Percentiles rank a stretch among this genome's conserved stretches.
phyloP scores from a whole-genome alignment of 139 green algal genomes.

The Chlorella sp. region DNA sequence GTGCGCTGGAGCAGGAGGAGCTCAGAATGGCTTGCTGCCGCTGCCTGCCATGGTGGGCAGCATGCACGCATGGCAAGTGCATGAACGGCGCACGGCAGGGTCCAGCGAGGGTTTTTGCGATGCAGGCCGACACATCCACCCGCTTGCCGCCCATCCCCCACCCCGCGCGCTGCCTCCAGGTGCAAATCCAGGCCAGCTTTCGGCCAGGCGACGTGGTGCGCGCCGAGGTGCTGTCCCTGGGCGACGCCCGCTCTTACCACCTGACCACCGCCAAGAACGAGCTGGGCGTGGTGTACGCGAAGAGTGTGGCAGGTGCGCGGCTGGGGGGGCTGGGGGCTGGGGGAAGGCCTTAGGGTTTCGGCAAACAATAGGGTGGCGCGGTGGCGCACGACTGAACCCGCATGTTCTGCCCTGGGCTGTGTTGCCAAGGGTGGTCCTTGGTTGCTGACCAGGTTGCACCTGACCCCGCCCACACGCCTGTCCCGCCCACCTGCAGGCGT shows the following conservation, averaged over 20 bases:
- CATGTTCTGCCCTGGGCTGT: no score
- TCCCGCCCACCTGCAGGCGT: constrained; percentile 45
- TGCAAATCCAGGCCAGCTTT: constrained; percentile 88
- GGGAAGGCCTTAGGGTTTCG: no score
- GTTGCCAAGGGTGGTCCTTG: no score
- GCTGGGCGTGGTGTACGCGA: constrained; percentile 91
- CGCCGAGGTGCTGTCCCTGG: constrained; percentile 81
- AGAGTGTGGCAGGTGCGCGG: constrained; percentile 60
- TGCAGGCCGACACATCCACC: not conserved
- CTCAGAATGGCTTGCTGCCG: not conserved
- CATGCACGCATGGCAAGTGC: not conserved
- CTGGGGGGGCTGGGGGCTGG: no score
- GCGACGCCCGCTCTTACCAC: constrained; percentile 87
- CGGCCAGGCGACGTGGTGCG: constrained; percentile 89
- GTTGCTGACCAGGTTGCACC: no score
- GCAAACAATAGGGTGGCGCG: no score
- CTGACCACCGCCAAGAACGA: constrained; percentile 91
- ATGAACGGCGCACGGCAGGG: no score
- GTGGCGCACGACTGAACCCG: no score
- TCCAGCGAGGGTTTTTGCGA: no score
- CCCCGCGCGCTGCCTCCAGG: not conserved
- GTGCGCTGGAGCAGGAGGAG: no score
- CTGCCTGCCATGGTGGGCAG: not conserved
- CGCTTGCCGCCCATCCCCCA: not conserved
- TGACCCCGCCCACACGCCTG: not conserved